phyloP scores from a whole-genome alignment of 2,329 filamentous ascomycete genomes.

The Botrytis galanthina region DNA sequence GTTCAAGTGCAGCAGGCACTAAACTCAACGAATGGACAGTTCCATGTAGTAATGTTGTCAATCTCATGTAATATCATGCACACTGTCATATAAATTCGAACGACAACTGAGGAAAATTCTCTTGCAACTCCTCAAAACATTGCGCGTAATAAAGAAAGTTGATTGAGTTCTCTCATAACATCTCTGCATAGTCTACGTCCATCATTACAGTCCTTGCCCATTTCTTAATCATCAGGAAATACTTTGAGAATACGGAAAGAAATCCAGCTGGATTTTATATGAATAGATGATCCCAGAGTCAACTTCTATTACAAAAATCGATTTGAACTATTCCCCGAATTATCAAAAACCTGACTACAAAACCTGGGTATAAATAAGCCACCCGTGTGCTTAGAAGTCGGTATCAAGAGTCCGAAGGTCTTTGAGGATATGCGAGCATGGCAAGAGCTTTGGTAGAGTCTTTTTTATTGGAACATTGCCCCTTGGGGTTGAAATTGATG shows the following conservation, averaged over 20 bases:
- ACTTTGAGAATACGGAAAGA: background rate
- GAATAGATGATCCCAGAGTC: background rate
- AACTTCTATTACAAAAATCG: background rate
- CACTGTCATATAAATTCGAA: background rate
- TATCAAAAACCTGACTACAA: too few relatives aligned
- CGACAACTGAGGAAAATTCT: too few relatives aligned
- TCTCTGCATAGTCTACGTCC: accelerated
- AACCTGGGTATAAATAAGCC: background rate
- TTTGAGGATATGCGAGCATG: background rate
- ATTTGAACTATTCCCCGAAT: too few relatives aligned
- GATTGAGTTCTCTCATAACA: background rate
- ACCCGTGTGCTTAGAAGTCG: background rate
- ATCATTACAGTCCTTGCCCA: background rate
- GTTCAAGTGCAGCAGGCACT: background rate
- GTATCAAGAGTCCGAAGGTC: too few relatives aligned
- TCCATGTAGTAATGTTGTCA: background rate
- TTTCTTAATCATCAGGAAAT: background rate
- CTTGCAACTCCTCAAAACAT: too few relatives aligned
- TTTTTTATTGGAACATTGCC: background rate
- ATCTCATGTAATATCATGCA: background rate
- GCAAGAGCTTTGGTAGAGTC: background rate
- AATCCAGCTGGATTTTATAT: background rate
- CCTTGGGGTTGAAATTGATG: background rate
- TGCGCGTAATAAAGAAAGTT: too few relatives aligned
- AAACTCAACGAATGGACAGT: background rate